Conservation (phyloP, 176 grass and related monocot species). For the Triticum dicoccoides region DNA sequence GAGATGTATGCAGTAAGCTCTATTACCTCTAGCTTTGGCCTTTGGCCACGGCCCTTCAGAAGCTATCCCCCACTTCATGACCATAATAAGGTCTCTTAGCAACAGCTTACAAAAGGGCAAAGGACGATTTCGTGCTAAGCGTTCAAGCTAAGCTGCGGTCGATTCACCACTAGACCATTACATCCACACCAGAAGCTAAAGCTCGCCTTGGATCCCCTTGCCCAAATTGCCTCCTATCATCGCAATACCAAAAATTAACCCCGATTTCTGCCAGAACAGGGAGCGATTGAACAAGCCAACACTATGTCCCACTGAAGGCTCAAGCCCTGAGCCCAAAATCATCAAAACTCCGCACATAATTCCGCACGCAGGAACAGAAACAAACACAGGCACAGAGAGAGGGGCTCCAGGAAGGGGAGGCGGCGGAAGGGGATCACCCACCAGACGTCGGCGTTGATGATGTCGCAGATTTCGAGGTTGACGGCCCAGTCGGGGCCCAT, state of each 20-base stretch:
- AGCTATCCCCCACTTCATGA: background rate
- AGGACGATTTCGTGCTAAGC: background rate
- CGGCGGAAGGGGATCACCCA: slow-evolving; percentile 23
- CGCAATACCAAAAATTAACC: background rate
- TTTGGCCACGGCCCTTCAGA: background rate
- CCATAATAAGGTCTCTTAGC: background rate
- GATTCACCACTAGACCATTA: background rate
- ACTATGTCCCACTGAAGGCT: background rate
- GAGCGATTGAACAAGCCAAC: background rate
- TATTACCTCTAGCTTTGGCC: background rate
- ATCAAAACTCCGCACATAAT: background rate
- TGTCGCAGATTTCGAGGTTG: slow-evolving; percentile 91
- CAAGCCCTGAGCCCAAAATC: background rate
- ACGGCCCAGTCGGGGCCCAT: slow-evolving; percentile 90
- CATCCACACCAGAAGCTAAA: background rate
- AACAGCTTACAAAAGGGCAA: background rate
- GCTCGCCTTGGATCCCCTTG: background rate
- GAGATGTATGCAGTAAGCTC: background rate
- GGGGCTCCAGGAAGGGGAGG: background rate
- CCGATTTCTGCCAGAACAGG: background rate
- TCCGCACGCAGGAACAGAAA: background rate
- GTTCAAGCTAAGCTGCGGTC: background rate
- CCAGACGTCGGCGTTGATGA: slow-evolving; percentile 74
- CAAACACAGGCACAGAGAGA: background rate
- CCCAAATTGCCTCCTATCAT: background rate